Conservation (phyloP, 192 early-diverging fungal species). For the Rhizophlyctis rosea region DNA sequence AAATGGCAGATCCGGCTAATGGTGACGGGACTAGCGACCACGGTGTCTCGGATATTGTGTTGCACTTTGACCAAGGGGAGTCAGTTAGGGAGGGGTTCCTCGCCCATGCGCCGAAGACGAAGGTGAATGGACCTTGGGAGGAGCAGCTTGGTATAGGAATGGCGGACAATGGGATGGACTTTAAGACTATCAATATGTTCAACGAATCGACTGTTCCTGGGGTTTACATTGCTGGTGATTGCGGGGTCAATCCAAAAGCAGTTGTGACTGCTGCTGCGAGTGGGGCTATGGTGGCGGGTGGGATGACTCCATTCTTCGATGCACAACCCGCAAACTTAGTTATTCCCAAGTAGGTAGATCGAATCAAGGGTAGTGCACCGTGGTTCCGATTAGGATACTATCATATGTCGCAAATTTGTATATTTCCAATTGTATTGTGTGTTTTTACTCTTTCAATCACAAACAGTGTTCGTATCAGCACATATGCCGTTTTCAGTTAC, state of each 20-base stretch:
- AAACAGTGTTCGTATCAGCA: no score
- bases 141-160: conserved; percentile 7
- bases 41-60: neutral
- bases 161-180: neutral
- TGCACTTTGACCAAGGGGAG: conserved; percentile 6
- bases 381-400: no score
- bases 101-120: conserved; percentile 3
- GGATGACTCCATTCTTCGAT: no score
- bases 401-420: no score
- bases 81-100: conserved; percentile 3
- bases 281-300: conserved; percentile 8
- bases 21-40: neutral
- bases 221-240: conserved; percentile 5
- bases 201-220: conserved; percentile 1
- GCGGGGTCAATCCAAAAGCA: neutral
- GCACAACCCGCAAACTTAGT: no score
- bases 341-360: no score
- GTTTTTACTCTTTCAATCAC: no score
- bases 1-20: conserved; percentile 4
- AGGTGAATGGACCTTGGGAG: neutral
- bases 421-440: no score
- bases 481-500: no score
- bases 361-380: no score
- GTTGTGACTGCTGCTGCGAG: neutral
- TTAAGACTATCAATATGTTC: conserved; percentile 5